These are phyloP conservation scores for Tricholoma terreum DNA, from an alignment of 768 basidiomycete genomes.

Conservation along the genomic window DNA sequence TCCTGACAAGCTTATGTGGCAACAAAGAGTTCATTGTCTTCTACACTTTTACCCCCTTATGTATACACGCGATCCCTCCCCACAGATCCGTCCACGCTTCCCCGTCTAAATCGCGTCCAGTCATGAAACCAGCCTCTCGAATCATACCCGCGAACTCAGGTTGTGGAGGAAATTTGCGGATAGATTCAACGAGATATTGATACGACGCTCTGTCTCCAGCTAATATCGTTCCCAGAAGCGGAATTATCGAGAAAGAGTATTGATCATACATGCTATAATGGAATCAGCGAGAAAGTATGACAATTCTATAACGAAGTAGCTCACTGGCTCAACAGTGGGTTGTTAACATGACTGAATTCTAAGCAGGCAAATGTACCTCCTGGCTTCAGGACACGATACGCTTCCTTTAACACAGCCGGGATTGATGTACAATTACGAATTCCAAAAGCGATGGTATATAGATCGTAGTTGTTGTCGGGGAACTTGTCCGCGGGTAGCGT, in stretches of 20 bases:
- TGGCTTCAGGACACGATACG: conserved; percentile 91
- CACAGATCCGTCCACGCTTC: conserved; percentile 86
- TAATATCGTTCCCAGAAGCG: conserved; percentile 93
- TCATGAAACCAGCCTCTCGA: conserved; percentile 76
- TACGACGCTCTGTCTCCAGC: conserved; percentile 93
- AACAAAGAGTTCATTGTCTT: neutral
- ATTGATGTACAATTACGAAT: conserved; percentile 97
- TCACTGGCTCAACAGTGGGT: conserved; percentile 83
- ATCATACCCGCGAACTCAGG: conserved; percentile 89
- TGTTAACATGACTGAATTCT: conserved; percentile 91
- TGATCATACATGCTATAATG: conserved; percentile 78
- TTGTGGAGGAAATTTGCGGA: conserved; percentile 89
- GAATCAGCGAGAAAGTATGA: conserved; percentile 8
- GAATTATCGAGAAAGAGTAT: conserved; percentile 95
- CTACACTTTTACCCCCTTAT: conserved; percentile 79
- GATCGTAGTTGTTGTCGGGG: conserved; percentile 79
- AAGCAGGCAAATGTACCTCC: conserved; percentile 95
- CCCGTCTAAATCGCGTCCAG: conserved; percentile 68
- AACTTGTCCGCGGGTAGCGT: conserved; percentile 64
- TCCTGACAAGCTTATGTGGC: neutral
- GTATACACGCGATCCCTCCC: conserved; percentile 85
- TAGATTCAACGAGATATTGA: conserved; percentile 97
- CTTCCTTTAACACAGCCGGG: conserved; percentile 82
- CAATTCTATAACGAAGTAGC: conserved; percentile 27
- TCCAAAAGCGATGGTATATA: conserved; percentile 98